Evolutionary conservation across 2,329 filamentous ascomycete genomes (phyloP).

Genomic region (Curvularia sp.): DNA sequence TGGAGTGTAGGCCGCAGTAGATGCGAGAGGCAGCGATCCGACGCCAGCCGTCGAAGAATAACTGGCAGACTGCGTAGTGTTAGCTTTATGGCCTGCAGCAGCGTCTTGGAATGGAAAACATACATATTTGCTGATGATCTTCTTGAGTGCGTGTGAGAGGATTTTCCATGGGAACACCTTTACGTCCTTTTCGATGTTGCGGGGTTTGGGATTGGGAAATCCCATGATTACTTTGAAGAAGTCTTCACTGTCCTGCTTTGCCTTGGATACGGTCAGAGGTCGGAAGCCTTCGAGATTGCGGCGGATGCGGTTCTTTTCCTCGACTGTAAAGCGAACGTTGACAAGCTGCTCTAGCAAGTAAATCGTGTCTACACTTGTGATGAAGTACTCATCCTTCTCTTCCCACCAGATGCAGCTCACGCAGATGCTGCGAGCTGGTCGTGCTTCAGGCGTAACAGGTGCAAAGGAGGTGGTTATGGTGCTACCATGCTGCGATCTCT

Average conservation of each 20-base stretch:
- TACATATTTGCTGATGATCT: conserved; percentile 97
- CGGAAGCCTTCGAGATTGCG: conserved; percentile 95
- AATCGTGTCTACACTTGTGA: conserved; percentile 97
- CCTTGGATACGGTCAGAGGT: conserved; percentile 91
- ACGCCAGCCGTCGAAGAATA: conserved; percentile 69
- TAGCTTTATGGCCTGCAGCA: conserved; percentile 42
- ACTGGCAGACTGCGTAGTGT: conserved; percentile 65
- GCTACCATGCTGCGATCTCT: conserved; percentile 79
- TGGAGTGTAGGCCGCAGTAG: conserved; percentile 44
- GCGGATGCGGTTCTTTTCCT: conserved; percentile 97
- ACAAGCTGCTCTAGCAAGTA: conserved; percentile 92
- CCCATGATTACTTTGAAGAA: conserved; percentile 99
- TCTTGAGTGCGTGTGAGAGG: conserved; percentile 84
- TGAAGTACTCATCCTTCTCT: conserved; percentile 87
- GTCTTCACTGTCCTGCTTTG: conserved; percentile 88
- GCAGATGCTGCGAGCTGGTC: conserved; percentile 83
- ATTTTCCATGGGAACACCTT: conserved; percentile 99
- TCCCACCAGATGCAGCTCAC: conserved; percentile 98
- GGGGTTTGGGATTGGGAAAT: conserved; percentile 91
- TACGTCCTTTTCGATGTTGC: conserved; percentile 98
- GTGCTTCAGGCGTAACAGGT: conserved; percentile 77
- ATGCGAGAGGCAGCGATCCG: conserved; percentile 52
- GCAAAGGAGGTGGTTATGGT: conserved; percentile 83
- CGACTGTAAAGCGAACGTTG: conserved; percentile 85
- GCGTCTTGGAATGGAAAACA: conserved; percentile 46